Conservation (phyloP, 108 stramenopile species). For the Mediolabrus comicus region DNA sequence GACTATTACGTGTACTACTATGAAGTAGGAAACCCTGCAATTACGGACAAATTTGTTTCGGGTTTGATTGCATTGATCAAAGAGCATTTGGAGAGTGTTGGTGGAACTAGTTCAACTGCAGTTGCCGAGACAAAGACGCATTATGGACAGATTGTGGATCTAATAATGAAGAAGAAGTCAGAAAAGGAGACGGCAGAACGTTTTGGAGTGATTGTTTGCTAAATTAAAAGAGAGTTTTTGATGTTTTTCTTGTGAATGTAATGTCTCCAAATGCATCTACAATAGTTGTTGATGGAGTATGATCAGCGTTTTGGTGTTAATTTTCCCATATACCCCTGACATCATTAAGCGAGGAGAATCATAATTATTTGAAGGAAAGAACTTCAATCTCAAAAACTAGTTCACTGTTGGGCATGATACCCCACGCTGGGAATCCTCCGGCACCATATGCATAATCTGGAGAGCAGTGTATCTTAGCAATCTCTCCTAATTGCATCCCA, state of each 20-base stretch:
- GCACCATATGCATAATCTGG: conserved; percentile 93
- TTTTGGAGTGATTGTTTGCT: conserved; percentile 62
- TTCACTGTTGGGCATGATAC: conserved; percentile 87
- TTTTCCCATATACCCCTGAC: no score
- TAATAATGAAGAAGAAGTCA: conserved; percentile 63
- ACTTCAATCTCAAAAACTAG: conserved; percentile 89
- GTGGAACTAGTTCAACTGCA: conserved; percentile 28
- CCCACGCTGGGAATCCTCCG: conserved; percentile 86
- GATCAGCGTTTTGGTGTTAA: no score
- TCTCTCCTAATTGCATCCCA: conserved; percentile 78
- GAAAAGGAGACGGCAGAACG: conserved; percentile 58
- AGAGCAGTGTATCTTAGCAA: conserved; percentile 81
- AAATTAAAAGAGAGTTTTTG: conserved; percentile 2
- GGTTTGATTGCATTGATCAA: conserved; percentile 93
- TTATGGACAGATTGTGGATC: conserved; percentile 50
- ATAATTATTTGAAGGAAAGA: conserved; percentile 55
- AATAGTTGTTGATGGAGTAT: no score
- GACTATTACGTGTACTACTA: conserved; percentile 96
- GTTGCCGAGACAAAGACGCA: conserved; percentile 62
- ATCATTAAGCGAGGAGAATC: background rate
- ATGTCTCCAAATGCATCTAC: no score
- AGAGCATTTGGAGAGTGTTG: conserved; percentile 79
- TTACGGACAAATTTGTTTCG: conserved; percentile 82
- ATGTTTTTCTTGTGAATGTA: no score
- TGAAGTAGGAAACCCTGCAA: conserved; percentile 84